Base-by-base conservation (phyloP, 176 grass and related monocot genomes). In the Pontederia paniculata region DNA sequence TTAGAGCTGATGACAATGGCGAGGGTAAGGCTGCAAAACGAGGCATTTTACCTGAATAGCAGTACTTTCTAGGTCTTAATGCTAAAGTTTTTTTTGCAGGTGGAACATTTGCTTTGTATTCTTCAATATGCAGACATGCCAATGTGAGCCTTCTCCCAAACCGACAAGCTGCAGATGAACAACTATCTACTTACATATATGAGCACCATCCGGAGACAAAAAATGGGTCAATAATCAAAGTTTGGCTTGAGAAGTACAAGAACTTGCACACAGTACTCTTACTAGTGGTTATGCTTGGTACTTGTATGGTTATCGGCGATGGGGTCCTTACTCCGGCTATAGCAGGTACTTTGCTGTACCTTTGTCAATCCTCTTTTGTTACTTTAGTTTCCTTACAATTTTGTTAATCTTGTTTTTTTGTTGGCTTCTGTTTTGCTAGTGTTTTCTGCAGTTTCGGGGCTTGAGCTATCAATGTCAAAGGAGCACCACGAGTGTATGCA, bases 251-350 rank as follows among this genome's bases (percentile, higher is more conserved):
- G 74, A 88, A 87, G 69, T 82, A 97, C 68, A 87, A 74, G 71
- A 89, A 87, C 58, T 63, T 90, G 52, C 91, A 86, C 12, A 73
- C 73, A 43, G 79, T 79, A 42, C 71, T 97, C 20, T 66, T 97
- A 52, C 45, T 97, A 50, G 82, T 97, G 68, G 91, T 97, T 15
- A 83, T 97, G 77, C 78, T 97, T 20, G 91, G 91, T 42, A 97
- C 91, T 22, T 97, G 91, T 71, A 97, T 97, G 91, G 91, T 97
- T 19, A 97, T 97, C 56, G 91, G 91, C 49, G 91, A 97, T n/a
- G 91, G 91, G 12, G 85, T 97, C 62, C 86, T 97, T 72, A 97
- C 91, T 59, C 91, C 91, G 18, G 91, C 86, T 54, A 97, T 97
- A 60, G 89, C 91, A 19, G 86, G 91, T 90, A 76, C 21, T 5